A percentile compares a stretch with the other conserved stretches of the same genome.
Evolutionary conservation across 805 yeast genomes (phyloP).

Genomic region (Lipomyces chichibuensis): DNA sequence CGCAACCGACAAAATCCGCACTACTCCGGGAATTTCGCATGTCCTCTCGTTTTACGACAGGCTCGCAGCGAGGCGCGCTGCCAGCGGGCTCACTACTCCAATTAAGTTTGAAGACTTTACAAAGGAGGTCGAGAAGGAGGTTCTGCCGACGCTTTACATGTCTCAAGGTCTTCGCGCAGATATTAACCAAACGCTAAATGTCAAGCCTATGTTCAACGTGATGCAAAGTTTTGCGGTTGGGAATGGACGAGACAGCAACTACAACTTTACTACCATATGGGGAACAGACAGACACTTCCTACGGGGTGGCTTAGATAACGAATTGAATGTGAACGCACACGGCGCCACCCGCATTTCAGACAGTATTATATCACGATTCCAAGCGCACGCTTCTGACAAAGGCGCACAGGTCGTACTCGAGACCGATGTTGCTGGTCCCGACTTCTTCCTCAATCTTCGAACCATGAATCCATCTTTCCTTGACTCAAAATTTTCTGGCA

Average conservation of each 20-base stretch:
- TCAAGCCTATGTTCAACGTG: constrained; percentile 95
- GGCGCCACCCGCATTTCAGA: constrained; percentile 25
- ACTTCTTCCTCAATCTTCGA: constrained; percentile 86
- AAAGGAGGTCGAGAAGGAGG: constrained; percentile 93
- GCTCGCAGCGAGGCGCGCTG: constrained; percentile 74
- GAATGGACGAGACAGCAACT: constrained; percentile 75
- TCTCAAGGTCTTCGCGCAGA: constrained; percentile 97
- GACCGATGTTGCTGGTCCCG: constrained; percentile 91
- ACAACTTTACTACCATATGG: constrained; percentile 86
- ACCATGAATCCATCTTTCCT: constrained; percentile 83
- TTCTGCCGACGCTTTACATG: constrained; percentile 82
- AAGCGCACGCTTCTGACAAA: constrained; percentile 33
- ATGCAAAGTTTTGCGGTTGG: constrained; percentile 92
- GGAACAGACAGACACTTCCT: constrained; percentile 83
- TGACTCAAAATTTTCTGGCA: constrained; percentile 82
- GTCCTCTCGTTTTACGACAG: constrained; percentile 73
- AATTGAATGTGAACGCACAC: constrained; percentile 43
- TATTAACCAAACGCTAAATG: constrained; percentile 83
- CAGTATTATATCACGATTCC: constrained; percentile 17
- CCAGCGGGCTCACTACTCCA: constrained; percentile 84
- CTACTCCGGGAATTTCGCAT: constrained; percentile 81
- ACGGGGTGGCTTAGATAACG: constrained; percentile 92
- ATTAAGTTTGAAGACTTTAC: constrained; percentile 92
- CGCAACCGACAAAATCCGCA: constrained; percentile 33
- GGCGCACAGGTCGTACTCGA: constrained; percentile 81